These are phyloP conservation scores for Ulmus americana DNA, from an alignment of 331 rosid species.

Conservation along the genomic window DNA sequence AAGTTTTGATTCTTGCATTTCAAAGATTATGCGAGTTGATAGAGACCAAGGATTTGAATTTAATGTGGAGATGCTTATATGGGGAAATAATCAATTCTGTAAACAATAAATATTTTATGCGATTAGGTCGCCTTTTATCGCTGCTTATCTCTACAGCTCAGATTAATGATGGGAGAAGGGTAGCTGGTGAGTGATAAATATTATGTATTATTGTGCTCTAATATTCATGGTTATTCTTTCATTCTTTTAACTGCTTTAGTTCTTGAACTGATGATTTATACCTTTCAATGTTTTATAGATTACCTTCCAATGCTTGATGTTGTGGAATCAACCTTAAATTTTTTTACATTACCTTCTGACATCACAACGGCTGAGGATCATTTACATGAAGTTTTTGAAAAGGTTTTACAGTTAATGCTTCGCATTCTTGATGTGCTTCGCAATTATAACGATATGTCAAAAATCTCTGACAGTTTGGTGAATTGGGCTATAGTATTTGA, in stretches of 20 bases:
- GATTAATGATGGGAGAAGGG: constrained; percentile 43
- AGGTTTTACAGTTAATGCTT: constrained; percentile 57
- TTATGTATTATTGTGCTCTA: constrained; percentile 13
- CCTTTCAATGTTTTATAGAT: constrained; percentile 42
- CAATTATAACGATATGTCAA: constrained; percentile 29
- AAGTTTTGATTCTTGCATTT: constrained; percentile 45
- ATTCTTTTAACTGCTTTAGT: not conserved
- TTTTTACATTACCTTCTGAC: constrained; percentile 37
- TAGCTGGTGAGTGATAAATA: constrained; percentile 53
- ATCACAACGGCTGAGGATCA: constrained; percentile 35
- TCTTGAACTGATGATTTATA: constrained; percentile 23
- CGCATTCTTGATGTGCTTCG: constrained; percentile 61
- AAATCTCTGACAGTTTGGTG: constrained; percentile 53
- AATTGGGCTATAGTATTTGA: constrained; percentile 75
- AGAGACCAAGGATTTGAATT: constrained; percentile 55
- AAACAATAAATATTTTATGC: constrained; percentile 30
- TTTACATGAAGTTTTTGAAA: constrained; percentile 36
- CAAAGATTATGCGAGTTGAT: constrained; percentile 55
- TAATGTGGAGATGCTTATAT: constrained; percentile 56
- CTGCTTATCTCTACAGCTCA: constrained; percentile 51
- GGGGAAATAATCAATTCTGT: constrained; percentile 37
- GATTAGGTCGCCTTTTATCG: constrained; percentile 41
- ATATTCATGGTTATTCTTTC: not conserved
- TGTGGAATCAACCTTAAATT: constrained; percentile 37
- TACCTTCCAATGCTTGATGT: constrained; percentile 53